Base-by-base conservation (phyloP, 2,329 filamentous ascomycete genomes). In the Fusarium miscanthi region DNA sequence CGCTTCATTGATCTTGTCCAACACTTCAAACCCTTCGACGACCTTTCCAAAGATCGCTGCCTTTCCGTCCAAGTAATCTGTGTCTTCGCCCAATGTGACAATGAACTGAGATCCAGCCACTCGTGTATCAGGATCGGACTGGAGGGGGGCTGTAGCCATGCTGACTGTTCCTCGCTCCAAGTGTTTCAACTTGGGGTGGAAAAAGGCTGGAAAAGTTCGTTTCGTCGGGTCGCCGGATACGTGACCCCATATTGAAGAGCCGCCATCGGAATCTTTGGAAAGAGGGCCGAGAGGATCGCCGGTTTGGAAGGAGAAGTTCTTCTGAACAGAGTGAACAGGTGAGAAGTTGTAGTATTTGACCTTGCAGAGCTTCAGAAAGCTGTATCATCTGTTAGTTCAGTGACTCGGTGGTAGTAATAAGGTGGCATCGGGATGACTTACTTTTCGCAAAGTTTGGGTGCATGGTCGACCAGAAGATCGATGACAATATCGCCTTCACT, bases 271-370 rank as follows among this genome's bases (percentile, higher is more conserved):
- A 51, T 94, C 90, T 75, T 89, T 85, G 19, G 94, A 93, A 63
- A 92, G 89, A 17, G 95, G 95, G 17, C 96, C 95, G 59, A 98
- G 91, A 17, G 95, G 95, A 79, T 98, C 96, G 80, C 95, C 95
- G 37, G 94, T 97, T 83, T 98, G 95, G 83, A 97, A 97, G 69
- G 95, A 97, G 83, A 98, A 98, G 83, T 94, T 91, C 81, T 95
- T 96, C 80, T 98, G 96, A 41, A 99, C 90, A 74, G 92, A 94
- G 84, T 98, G 94, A 60, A 98, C 85, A 31, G 95, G 96, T 10
- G 94, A 91, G 82, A 97, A 98, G 85, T 98, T 98, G 90, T 98
- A 99, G 85, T 98, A 99, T 85, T 98, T 99, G 83, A 94, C 87
- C 85, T 98, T 98, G 90, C 96, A 98, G 77, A 99, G 93, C 87